phyloP scores from a whole-genome alignment of 805 yeast genomes.

The Sungouiozyma intestinalis region DNA sequence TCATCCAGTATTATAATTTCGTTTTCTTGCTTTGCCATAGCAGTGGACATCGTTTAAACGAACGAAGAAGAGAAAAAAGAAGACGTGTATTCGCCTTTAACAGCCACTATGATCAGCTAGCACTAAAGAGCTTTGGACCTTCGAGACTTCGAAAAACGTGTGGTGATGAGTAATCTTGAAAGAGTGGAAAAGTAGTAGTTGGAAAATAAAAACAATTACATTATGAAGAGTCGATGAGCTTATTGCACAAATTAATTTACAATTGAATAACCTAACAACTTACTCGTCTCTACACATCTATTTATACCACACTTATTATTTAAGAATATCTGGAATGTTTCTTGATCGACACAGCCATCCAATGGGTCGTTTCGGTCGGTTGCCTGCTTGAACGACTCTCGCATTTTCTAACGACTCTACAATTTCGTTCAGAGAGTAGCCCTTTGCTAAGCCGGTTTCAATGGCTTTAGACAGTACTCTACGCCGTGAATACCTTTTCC shows the following conservation, averaged over 20 bases:
- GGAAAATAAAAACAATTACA: not conserved
- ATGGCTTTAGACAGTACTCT: slow-evolving; percentile 46
- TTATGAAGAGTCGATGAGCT: not conserved
- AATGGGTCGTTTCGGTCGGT: slow-evolving; percentile 34
- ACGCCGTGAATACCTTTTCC: slow-evolving; percentile 43
- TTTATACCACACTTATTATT: not conserved
- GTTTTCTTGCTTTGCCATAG: not conserved
- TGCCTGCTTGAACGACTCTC: slow-evolving; percentile 34
- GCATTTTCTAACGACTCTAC: slow-evolving; percentile 38
- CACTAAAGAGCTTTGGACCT: too few relatives aligned
- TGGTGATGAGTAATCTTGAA: not conserved
- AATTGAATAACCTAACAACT: not conserved
- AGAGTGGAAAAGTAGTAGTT: not conserved
- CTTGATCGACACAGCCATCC: slow-evolving; percentile 36
- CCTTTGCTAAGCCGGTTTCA: slow-evolving; percentile 38
- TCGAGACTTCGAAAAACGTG: not conserved
- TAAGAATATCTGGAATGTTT: slow-evolving; percentile 23
- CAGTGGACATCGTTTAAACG: not conserved
- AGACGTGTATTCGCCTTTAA: not conserved
- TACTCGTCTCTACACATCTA: not conserved
- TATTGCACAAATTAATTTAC: too few relatives aligned
- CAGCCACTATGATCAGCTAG: too few relatives aligned
- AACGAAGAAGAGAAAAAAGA: not conserved
- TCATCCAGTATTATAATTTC: slow-evolving; percentile 4
- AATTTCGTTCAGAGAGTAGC: slow-evolving; percentile 34